phyloP scores from a whole-genome alignment of 2,329 filamentous ascomycete genomes.

The Penicillium sp. region DNA sequence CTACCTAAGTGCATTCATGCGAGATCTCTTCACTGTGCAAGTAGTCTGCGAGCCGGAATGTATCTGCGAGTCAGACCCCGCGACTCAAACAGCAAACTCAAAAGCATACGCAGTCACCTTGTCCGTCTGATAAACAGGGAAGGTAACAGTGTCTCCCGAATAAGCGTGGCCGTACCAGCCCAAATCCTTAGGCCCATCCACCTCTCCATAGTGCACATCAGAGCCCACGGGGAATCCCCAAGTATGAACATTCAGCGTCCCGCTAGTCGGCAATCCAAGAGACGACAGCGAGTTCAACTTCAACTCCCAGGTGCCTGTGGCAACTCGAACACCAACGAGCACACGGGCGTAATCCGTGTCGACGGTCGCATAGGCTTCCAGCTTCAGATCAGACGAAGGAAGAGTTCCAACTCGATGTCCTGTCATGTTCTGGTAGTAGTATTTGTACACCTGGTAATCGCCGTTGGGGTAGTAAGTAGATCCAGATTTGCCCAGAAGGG shows the following conservation, averaged over 20 bases:
- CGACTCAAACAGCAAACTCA: neutral
- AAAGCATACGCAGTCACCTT: neutral
- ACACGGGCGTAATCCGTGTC: neutral
- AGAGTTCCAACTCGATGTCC: neutral
- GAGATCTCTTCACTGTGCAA: neutral
- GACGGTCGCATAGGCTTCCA: neutral
- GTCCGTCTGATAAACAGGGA: neutral
- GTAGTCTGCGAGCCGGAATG: neutral
- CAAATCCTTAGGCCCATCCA: neutral
- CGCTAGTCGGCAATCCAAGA: neutral
- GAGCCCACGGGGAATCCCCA: neutral
- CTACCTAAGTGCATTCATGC: neutral
- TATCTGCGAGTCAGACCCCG: neutral
- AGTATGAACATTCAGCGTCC: neutral
- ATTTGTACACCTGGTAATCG: neutral
- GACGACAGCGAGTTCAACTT: neutral
- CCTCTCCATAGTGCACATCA: neutral
- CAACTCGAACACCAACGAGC: neutral
- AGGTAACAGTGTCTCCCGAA: neutral
- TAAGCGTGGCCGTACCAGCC: neutral
- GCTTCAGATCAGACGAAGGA: neutral
- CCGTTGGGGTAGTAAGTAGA: neutral
- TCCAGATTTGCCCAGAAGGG: neutral
- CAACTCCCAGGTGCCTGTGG: neutral
- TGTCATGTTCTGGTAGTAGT: constrained; percentile 1